Evolutionary conservation across 768 basidiomycete species (phyloP), one percentile per base, ranked within the genome.

Genomic region (Termitomyces sp.): DNA sequence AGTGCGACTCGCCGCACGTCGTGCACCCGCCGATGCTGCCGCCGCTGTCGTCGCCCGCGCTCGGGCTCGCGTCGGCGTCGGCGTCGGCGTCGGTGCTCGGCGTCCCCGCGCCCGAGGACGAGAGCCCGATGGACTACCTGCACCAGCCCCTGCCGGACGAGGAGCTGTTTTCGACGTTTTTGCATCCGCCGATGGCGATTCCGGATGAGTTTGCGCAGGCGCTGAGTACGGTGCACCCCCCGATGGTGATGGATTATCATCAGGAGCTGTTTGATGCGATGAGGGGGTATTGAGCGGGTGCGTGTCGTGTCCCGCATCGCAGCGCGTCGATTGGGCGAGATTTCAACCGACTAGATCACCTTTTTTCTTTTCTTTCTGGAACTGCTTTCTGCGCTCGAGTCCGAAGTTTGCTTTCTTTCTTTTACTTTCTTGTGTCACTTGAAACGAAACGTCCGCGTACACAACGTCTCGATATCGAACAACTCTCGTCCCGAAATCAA

Each of bases 1-100:
- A 80, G 28, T 73, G 77, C 58, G 83, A 78, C 55, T 84, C 85
- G 4, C 81, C 82, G 1, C 76, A 79, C 20, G 68, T 83, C 41
- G 77, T 85, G 60, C 88, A 90, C 59, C 88, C 88, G 9, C 85
- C 86, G 2, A 86, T 88, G 86, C 75, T 86, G 3, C 81, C 82
- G 0, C 68, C 73, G 0, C 26, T 72, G 5, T 41, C 39, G 3
- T 41, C 39, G 4, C 29, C 29, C 29, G 29, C 4, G 29, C 29
- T 3, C 6, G 29, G 29, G 29, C 29, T 29, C 29, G 12, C 18
- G 6, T 2, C 37, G 3, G 37, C 37, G 5, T 37, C 37, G 0
- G 37, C 2, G 10, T 37, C 37, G 4, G 37, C 16, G 37, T 18
- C 18, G 1, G 16, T 1, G 5, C 7, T 33, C 33, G 3, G 34